A percentile compares a stretch with the other conserved stretches of the same genome.
These are phyloP conservation scores for Bruguiera gymnorhiza DNA, from an alignment of 345 rosid genomes.

Conservation along the genomic window DNA sequence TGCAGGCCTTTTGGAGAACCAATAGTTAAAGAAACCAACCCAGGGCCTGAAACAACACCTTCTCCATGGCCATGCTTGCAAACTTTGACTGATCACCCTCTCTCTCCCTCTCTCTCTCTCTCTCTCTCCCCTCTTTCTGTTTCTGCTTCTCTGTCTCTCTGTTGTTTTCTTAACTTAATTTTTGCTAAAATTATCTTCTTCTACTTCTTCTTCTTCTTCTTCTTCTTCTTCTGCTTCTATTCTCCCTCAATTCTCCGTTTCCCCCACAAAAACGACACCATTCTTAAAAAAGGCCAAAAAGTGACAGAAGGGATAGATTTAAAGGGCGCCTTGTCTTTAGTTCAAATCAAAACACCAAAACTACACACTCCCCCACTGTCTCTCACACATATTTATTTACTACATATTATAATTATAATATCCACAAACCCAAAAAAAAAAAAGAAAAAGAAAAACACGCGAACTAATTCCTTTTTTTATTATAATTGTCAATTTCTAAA, in stretches of 20 bases:
- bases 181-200: slow-evolving; percentile 15
- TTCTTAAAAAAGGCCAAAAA: slow-evolving; percentile 15
- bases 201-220: neutral
- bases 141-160: slow-evolving; percentile 3
- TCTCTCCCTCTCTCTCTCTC: slow-evolving; percentile 1
- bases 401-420: neutral
- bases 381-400: slow-evolving; percentile 1
- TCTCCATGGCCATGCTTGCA: slow-evolving; percentile 23
- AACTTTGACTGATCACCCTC: slow-evolving; percentile 7
- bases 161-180: slow-evolving; percentile 9
- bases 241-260: slow-evolving; percentile 14
- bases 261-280: slow-evolving; percentile 28
- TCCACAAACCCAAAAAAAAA: too few species aligned
- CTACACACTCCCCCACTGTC: slow-evolving; percentile 9
- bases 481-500: too few species aligned
- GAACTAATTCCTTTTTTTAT: too few species aligned
- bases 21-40: slow-evolving; percentile 29
- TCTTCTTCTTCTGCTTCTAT: neutral
- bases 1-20: slow-evolving; percentile 22
- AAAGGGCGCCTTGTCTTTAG: slow-evolving; percentile 47
- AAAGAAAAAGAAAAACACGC: too few species aligned
- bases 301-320: slow-evolving; percentile 51
- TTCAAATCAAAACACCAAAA: slow-evolving; percentile 28
- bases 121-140: slow-evolving; percentile 14
- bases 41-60: slow-evolving; percentile 17